Evolutionary conservation across 2,329 filamentous ascomycete genomes (phyloP).

Genomic region (Fusarium subglutinans): DNA sequence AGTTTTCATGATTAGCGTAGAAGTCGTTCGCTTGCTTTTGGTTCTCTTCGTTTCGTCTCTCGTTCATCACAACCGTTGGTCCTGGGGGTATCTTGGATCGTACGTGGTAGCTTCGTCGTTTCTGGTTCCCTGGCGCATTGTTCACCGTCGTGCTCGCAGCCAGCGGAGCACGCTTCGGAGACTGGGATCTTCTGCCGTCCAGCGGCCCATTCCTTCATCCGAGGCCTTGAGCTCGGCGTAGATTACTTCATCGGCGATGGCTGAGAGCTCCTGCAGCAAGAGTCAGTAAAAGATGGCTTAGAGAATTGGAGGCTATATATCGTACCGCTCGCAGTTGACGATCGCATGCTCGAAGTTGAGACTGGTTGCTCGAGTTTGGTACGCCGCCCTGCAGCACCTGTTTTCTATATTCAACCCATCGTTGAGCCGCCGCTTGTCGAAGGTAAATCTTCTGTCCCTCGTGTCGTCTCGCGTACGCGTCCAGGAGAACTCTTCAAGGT

Average conservation of each 20-base stretch:
- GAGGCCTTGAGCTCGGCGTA: constrained; percentile 64
- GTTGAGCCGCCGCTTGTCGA: constrained; percentile 67
- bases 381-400: constrained; percentile 62
- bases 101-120: constrained; percentile 18
- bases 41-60: constrained; percentile 24
- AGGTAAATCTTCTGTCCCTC: constrained; percentile 72
- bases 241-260: constrained; percentile 67
- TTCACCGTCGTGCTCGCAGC: constrained; percentile 54
- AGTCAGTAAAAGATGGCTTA: background rate
- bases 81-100: constrained; percentile 24
- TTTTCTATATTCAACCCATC: constrained; percentile 66
- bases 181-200: constrained; percentile 70
- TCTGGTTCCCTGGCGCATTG: background rate
- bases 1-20: constrained; percentile 23
- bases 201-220: constrained; percentile 66
- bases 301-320: constrained; percentile 32
- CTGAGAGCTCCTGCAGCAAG: constrained; percentile 58
- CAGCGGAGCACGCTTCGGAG: constrained; percentile 67
- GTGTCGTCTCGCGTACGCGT: constrained; percentile 69
- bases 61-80: constrained; percentile 23
- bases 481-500: constrained; percentile 61
- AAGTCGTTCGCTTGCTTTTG: constrained; percentile 11
- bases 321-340: constrained; percentile 66
- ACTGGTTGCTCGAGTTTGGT: constrained; percentile 57
- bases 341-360: constrained; percentile 64